Base-by-base conservation (phyloP, 176 grass and related monocot genomes). In the Thinopyrum elongatum region DNA sequence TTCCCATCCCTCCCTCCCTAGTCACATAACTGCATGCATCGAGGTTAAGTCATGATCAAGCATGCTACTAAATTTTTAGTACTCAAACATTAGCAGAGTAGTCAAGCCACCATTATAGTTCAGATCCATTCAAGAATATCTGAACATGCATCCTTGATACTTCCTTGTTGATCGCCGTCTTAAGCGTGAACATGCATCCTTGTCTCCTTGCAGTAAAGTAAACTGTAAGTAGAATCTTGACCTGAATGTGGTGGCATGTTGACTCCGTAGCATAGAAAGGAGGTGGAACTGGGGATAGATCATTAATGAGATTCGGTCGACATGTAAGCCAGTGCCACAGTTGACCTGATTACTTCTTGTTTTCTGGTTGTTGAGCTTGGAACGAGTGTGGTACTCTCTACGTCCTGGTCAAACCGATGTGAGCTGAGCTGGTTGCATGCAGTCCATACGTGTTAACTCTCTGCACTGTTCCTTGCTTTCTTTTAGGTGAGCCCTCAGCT, bases 401-500 rank as follows among this genome's bases (percentile, higher is more conserved):
- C 49, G 6, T 53, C 1, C 16, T 53, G 64, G 76, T 84, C 85
- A 88, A 88, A 71, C 13, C 30, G 66, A 69, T 65, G 47, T 76
- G 23, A 35, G 31, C 31, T 33, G 83, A 11, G 41, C 65, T 83
- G 10, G 26, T 27, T 38, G 61, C 33, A 60, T 22, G 44, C 68
- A 59, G 57, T 47, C 42, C 70, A 47, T 42, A 73, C 25, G 41
- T 87, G 74, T 81, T 80, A 90, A 80, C 47, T 63, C 30, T 39
- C 2, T 85, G 61, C 65, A 31, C 30, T 70, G 10, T 51, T 71
- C 34, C 6, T 53, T 77, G 42, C 29, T 71, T 81, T 81, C 71
- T 72, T 85, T 57, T 70, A 99, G 97, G 90, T 94, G 69, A 99
- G 97, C 85, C 97, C 97, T 62, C 75, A 99, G 62, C 83, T 96